phyloP scores from a whole-genome alignment of 306 rosid species.

The Neltuma alba region DNA sequence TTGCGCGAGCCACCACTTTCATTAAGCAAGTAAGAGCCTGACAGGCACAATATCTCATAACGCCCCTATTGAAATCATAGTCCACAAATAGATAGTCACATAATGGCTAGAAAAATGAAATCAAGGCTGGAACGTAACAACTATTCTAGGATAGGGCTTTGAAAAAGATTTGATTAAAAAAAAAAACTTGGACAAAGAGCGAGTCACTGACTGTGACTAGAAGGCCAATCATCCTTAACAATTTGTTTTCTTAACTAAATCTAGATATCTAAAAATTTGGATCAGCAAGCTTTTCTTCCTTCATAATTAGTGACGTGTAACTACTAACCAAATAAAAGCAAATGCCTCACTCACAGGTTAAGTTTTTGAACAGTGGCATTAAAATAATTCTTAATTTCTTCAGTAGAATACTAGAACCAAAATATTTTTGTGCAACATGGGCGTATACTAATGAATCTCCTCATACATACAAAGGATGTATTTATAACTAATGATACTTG shows the following conservation, averaged over 20 bases:
- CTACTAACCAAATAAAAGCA: no score
- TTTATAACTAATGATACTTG: neutral
- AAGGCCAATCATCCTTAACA: no score
- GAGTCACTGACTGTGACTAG: no score
- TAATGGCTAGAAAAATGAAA: neutral
- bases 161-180: no score
- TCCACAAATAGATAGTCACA: conserved; percentile 14
- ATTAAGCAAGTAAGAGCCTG: conserved; percentile 69
- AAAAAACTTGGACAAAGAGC: no score
- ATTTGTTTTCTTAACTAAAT: no score
- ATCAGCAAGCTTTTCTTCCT: no score
- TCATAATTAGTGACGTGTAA: no score
- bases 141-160: neutral
- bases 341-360: no score
- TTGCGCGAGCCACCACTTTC: conserved; percentile 64
- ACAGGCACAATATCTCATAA: conserved; percentile 82
- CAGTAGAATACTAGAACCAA: neutral
- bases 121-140: neutral
- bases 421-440: neutral
- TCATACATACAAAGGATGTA: neutral
- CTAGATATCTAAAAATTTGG: no score
- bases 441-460: neutral
- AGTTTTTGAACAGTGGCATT: no score
- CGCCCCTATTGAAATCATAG: conserved; percentile 63
- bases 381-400: neutral